Evolutionary conservation across 805 yeast species (phyloP).

Genomic region (Kuraishia ogatae): DNA sequence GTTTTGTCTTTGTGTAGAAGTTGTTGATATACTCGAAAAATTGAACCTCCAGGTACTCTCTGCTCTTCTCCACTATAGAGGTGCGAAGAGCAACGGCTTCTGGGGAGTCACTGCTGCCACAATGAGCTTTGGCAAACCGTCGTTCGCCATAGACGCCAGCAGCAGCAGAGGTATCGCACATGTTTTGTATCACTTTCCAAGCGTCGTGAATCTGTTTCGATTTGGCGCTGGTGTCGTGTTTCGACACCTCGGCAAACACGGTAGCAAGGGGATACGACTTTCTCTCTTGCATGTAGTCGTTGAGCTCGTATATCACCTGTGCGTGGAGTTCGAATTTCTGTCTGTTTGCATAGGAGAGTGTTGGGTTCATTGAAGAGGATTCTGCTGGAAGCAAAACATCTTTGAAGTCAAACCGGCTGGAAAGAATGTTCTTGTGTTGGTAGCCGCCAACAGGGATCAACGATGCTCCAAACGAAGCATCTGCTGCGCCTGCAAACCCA

Average conservation of each 20-base stretch:
- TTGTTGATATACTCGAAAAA: slow-evolving; percentile 68
- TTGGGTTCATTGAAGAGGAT: slow-evolving; percentile 16
- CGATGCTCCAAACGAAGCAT: background rate
- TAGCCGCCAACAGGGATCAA: background rate
- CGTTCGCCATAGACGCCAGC: slow-evolving; percentile 24
- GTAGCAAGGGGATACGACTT: slow-evolving; percentile 47
- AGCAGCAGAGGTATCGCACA: slow-evolving; percentile 28
- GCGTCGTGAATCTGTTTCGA: slow-evolving; percentile 67
- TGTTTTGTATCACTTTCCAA: slow-evolving; percentile 56
- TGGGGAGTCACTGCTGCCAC: slow-evolving; percentile 5
- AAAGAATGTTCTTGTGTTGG: slow-evolving; percentile 15
- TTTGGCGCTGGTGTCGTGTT: slow-evolving; percentile 48
- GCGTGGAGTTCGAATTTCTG: slow-evolving; percentile 70
- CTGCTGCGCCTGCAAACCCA: background rate
- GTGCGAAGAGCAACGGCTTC: slow-evolving; percentile 29
- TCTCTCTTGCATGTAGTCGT: slow-evolving; percentile 52
- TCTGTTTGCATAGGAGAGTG: slow-evolving; percentile 28
- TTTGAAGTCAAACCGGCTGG: slow-evolving; percentile 18
- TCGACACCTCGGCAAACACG: slow-evolving; percentile 53
- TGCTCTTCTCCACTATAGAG: slow-evolving; percentile 45
- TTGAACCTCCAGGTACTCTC: slow-evolving; percentile 61
- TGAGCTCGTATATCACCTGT: slow-evolving; percentile 57
- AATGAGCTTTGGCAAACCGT: slow-evolving; percentile 21
- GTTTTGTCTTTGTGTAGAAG: slow-evolving; percentile 36
- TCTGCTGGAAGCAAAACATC: slow-evolving; percentile 16